These are phyloP conservation scores for Taiozyma sp. DNA, from an alignment of 1,139 yeast species.

Conservation along the genomic window DNA sequence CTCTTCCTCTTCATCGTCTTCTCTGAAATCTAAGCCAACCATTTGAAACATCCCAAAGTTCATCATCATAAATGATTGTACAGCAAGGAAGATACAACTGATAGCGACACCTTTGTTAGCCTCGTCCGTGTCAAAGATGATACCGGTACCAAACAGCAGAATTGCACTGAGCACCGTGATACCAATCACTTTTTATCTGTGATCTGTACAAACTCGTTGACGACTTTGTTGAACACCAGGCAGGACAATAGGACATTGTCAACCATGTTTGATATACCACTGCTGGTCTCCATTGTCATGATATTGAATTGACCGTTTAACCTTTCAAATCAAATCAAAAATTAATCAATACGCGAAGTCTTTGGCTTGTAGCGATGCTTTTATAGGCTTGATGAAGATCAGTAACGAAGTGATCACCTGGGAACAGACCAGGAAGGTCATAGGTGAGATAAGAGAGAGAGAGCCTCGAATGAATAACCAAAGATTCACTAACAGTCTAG, in stretches of 20 bases:
- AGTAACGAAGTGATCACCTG: constrained; percentile 10
- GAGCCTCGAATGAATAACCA: too few species aligned
- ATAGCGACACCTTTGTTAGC: constrained; percentile 80
- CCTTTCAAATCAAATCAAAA: too few species aligned
- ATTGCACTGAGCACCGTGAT: constrained; percentile 61
- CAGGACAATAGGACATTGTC: constrained; percentile 74
- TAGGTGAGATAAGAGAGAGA: constrained; percentile 6
- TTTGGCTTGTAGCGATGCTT: too few species aligned
- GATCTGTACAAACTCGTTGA: constrained; percentile 59
- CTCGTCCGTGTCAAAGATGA: constrained; percentile 49
- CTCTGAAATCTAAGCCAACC: constrained; percentile 63
- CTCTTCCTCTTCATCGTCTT: constrained; percentile 6
- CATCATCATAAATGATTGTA: constrained; percentile 65
- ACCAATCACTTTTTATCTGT: constrained; percentile 73
- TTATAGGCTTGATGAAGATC: background rate
- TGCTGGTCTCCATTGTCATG: constrained; percentile 64
- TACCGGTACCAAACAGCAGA: constrained; percentile 57
- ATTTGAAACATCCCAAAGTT: constrained; percentile 72
- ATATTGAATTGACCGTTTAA: constrained; percentile 34
- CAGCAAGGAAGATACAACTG: constrained; percentile 68
- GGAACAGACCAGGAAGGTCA: constrained; percentile 8
- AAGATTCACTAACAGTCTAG: background rate
- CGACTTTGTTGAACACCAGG: constrained; percentile 71
- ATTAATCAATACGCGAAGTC: too few species aligned
- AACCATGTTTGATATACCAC: constrained; percentile 68